Evolutionary conservation across 441 rosid species (phyloP), one percentile per base, ranked within the genome.

Genomic region (Erodium texanum): DNA sequence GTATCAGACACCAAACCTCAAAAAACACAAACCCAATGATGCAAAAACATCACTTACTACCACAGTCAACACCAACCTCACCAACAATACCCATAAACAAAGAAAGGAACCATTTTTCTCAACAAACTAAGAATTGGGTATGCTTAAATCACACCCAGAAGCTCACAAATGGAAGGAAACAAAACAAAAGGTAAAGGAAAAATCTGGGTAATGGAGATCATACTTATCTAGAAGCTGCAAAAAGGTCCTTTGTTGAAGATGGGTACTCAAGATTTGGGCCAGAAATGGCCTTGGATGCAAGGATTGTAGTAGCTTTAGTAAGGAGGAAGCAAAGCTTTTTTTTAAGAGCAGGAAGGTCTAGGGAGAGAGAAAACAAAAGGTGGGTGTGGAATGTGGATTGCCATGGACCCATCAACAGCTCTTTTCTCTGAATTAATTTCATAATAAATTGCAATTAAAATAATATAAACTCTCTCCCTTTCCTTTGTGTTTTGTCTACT

Each of bases 341-440:
- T n/a, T 24, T 29, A 16, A 14, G 18, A 48, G 15, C n/a, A n/a
- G 16, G 56, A n/a, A 23, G 66, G 64, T 14, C 18, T 48, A 3
- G 18, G 27, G 71, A 61, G 19, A 50, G 59, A 56, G 54, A 38
- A 48, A 70, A 24, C 20, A 63, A 61, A 61, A 38, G 45, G 61
- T 70, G 45, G 72, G 65, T 68, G 24, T 15, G 54, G 61, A 43
- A 43, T 62, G 38, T 70, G 62, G 66, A 70, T 70, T 63, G 38
- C 66, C 41, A 20, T 38, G 72, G 58, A 15, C 72, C 72, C 72
- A 69, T 38, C 32, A 59, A 29, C 72, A 69, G 72, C 72, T 66
- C 50, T 41, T 56, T 32, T 2, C 65, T 62, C 29, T 10, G 9
- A 22, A 62, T 18, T 20, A 24, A 56, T 19, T 18, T 18, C 18